Evolutionary conservation across 1,284 basidiomycete genomes (phyloP), one percentile per base, ranked within the genome.

Genomic region (Ceratobasidium sp.): DNA sequence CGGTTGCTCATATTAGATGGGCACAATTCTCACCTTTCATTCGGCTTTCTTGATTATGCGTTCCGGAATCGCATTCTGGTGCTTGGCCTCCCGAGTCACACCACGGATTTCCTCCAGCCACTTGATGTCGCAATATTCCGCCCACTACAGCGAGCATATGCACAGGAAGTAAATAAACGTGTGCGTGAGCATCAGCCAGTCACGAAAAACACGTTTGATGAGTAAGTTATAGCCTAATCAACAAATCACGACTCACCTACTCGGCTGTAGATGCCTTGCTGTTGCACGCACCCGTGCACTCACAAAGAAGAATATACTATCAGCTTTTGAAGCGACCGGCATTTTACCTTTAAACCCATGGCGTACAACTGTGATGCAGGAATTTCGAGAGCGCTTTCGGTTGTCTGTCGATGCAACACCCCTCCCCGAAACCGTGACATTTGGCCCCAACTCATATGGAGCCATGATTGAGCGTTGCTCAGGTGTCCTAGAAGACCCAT

Each of bases 381-480:
- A 11, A 1, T 67, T 32, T 32, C 65, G 29, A 11, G 44, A 44
- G 17, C 43, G 25, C 4, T 29, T 66, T 7, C 44, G 44, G 1
- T 17, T 13, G 90, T 0, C 82, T 92, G 49, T 17, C 4, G 49
- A 51, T 19, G 9, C 89, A 91, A 76, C 87, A 89, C 13, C 91
- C 91, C 13, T 89, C 90, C 37, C 88, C 89, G 79, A 70, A 84
- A 76, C 25, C 11, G 54, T 37, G 32, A 37, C 34, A 17, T 17
- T 40, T 37, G 57, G 6, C 17, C 57, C 32, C 22, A 57, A 4
- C 8, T 6, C 8, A 34, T n/a, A 34, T 6, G n/a, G 57, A 2
- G 29, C 57, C 57, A 51, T 44, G 49, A 9, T 3, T 37, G 17
- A 29, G 13, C 32, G 29, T 5, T 57, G 17, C 25, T 19, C 17